Evolutionary conservation across 495 filamentous ascomycete genomes (phyloP).

Genomic region (Penicillium mononematosum): DNA sequence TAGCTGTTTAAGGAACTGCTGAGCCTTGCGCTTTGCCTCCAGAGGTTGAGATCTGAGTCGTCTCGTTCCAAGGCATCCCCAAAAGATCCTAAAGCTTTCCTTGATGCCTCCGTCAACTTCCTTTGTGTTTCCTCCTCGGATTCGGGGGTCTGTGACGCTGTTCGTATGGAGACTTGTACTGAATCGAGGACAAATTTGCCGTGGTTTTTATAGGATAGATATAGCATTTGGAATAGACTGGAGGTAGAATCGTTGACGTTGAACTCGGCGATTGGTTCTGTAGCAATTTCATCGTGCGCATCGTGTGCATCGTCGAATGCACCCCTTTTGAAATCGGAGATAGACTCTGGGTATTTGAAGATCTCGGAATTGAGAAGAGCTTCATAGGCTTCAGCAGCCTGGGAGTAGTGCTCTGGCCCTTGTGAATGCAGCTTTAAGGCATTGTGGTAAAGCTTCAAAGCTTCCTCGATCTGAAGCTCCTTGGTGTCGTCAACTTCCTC

Average conservation of each 20-base stretch:
- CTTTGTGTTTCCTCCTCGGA: conserved; percentile 38
- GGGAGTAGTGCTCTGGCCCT: conserved; percentile 68
- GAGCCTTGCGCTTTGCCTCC: conserved; percentile 80
- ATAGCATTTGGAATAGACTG: conserved; percentile 83
- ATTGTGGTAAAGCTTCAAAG: conserved; percentile 89
- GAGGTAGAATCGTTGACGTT: conserved; percentile 62
- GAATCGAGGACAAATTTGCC: conserved; percentile 84
- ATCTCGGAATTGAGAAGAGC: conserved; percentile 88
- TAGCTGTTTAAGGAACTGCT: conserved; percentile 71
- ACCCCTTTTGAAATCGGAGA: conserved; percentile 70
- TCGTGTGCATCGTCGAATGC: conserved; percentile 61
- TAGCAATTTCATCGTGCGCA: conserved; percentile 47
- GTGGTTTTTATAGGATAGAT: conserved; percentile 91
- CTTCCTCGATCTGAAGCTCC: conserved; percentile 96
- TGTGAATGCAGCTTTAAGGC: conserved; percentile 91
- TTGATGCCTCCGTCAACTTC: conserved; percentile 27
- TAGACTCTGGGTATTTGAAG: conserved; percentile 82
- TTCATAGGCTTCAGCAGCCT: conserved; percentile 81
- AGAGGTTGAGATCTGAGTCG: conserved; percentile 90
- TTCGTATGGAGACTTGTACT: conserved; percentile 48
- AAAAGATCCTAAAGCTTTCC: conserved; percentile 58
- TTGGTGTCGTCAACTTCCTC: conserved; percentile 93
- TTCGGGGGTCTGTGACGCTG: conserved; percentile 30
- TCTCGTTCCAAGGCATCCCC: conserved; percentile 80
- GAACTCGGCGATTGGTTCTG: conserved; percentile 41